Conservation (phyloP, 1,139 yeast species). For the Magnusiomyces sp. region DNA sequence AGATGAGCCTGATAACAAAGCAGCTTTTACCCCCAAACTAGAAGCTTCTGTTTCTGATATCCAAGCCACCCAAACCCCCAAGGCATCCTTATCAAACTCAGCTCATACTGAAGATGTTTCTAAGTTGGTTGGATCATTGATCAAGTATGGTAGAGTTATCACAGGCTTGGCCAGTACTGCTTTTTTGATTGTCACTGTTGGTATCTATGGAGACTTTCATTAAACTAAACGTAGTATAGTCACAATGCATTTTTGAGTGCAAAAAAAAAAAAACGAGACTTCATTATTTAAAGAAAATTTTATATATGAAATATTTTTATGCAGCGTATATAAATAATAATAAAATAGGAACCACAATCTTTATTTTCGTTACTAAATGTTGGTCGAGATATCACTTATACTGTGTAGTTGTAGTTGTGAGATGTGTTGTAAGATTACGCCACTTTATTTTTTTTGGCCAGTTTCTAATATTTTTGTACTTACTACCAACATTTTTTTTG, state of each 20-base stretch:
- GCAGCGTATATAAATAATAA: no score
- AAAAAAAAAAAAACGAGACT: no score
- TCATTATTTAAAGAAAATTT: no score
- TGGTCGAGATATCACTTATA: no score
- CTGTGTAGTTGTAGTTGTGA: no score
- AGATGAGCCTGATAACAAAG: neutral
- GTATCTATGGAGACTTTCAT: conserved; percentile 26
- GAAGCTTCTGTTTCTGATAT: neutral
- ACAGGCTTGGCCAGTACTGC: conserved; percentile 20
- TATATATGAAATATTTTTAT: no score
- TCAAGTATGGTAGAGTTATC: conserved; percentile 11
- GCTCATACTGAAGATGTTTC: conserved; percentile 1
- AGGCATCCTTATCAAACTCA: neutral
- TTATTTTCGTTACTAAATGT: no score
- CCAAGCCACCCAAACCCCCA: neutral
- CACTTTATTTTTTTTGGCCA: no score
- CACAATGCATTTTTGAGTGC: neutral
- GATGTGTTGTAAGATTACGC: no score
- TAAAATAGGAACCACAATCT: no score
- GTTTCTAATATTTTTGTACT: neutral
- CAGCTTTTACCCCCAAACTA: neutral
- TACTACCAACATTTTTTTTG: neutral
- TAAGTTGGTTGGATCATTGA: conserved; percentile 1
- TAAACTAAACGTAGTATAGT: conserved; percentile 1
- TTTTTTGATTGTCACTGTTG: conserved; percentile 23